phyloP scores from a whole-genome alignment of 768 basidiomycete species.

The Xerocomellus chrysenteron region DNA sequence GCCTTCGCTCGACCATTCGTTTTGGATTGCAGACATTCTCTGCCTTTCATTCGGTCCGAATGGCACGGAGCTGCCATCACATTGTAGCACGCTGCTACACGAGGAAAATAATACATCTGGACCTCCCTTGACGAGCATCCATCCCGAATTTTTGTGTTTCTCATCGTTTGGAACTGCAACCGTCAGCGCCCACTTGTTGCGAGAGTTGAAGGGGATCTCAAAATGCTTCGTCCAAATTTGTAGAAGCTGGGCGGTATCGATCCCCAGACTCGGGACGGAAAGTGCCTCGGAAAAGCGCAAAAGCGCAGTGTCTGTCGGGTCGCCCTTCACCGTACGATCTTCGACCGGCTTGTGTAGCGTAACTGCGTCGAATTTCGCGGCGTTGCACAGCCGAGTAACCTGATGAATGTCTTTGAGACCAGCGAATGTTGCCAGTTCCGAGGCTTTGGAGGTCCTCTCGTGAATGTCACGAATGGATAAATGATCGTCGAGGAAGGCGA shows the following conservation, averaged over 20 bases:
- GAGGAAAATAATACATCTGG: constrained; percentile 51
- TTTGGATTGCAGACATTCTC: constrained; percentile 32
- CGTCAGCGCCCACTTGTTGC: constrained; percentile 58
- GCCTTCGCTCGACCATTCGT: constrained; percentile 46
- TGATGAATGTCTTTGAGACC: constrained; percentile 31
- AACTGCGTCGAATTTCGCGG: constrained; percentile 46
- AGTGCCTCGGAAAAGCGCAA: constrained; percentile 45
- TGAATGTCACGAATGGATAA: constrained; percentile 18
- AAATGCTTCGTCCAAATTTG: constrained; percentile 26
- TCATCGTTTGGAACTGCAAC: constrained; percentile 24
- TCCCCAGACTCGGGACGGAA: constrained; percentile 16
- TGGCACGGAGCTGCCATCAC: constrained; percentile 33
- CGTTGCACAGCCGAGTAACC: constrained; percentile 54
- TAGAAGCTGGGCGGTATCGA: constrained; percentile 20
- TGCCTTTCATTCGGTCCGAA: constrained; percentile 26
- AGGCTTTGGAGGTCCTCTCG: constrained; percentile 5
- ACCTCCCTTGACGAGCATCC: constrained; percentile 56
- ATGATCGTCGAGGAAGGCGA: constrained; percentile 36
- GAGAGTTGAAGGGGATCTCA: constrained; percentile 47
- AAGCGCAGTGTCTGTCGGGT: constrained; percentile 54
- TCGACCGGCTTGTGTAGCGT: constrained; percentile 25
- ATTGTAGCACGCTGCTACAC: constrained; percentile 35
- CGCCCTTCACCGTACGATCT: constrained; percentile 39
- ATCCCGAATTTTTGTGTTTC: constrained; percentile 9
- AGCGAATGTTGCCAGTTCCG: constrained; percentile 9